Evolutionary conservation across 139 green algal species (phyloP).

Genomic region (Coelastrella sp.): DNA sequence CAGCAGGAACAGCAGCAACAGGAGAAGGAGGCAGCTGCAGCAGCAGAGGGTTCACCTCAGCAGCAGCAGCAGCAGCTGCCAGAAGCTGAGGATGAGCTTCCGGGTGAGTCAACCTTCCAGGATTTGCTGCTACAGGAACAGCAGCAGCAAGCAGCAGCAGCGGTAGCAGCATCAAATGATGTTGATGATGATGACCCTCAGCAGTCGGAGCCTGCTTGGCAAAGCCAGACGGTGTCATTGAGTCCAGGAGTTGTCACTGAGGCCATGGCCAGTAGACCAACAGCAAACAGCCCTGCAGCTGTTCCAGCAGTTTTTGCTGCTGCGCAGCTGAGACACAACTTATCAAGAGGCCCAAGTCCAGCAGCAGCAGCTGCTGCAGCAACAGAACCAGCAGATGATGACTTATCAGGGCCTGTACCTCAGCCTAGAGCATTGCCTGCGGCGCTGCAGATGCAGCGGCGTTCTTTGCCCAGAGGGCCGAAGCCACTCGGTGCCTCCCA

Average conservation of each 20-base stretch:
- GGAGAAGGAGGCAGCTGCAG: background rate
- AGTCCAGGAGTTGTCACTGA: too few relatives aligned
- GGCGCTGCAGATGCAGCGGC: background rate
- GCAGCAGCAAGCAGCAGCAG: background rate
- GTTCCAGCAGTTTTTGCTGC: too few relatives aligned
- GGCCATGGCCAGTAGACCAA: too few relatives aligned
- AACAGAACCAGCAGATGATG: too few relatives aligned
- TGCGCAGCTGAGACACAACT: too few relatives aligned
- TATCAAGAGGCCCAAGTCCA: too few relatives aligned
- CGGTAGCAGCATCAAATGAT: background rate
- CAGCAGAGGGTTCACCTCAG: background rate
- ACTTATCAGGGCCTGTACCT: background rate
- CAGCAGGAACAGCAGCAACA: background rate
- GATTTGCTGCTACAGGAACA: background rate
- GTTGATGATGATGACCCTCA: background rate
- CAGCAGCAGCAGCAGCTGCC: background rate
- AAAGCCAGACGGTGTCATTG: too few relatives aligned
- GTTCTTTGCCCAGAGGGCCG: background rate
- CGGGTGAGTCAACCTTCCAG: conserved; percentile 33
- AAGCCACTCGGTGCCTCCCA: too few relatives aligned
- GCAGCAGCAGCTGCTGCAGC: too few relatives aligned
- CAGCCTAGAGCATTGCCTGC: background rate
- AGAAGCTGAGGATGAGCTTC: conserved; percentile 24
- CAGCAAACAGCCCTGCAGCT: too few relatives aligned
- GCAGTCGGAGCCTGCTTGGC: too few relatives aligned